Evolutionary conservation across 139 green algal genomes (phyloP), one percentile per base, ranked within the genome.

Genomic region (Penium margaritaceum): DNA sequence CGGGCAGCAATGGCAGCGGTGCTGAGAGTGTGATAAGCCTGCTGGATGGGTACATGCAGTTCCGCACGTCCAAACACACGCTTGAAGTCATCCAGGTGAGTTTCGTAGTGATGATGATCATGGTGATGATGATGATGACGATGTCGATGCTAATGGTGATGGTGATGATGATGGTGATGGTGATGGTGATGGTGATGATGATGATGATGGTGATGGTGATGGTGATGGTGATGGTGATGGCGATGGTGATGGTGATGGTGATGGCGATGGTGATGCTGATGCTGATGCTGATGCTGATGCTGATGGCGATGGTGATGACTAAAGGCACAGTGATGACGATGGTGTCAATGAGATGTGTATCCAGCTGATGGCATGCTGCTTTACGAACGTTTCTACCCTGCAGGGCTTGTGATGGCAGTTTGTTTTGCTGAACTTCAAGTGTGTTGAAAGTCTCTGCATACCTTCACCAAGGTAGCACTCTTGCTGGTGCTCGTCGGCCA

Each of bases 41-140:
- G 72, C 41, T 72, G 27, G 44, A 32, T 1, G 61, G 72, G 0
- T 79, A 79, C 39, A 27, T 73, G 30, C 39, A 63, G 24, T 79
- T 73, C 61, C 4, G 17, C 2, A 36, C 62, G n/a, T 37, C 51
- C 2, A 17, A 61, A 17, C 21, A 65, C 9, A 79, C 72, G 0
- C 62, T 62, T 5, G 5, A 53, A 24, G 0, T 79, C 29, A 36
- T 79, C 3, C 69, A 72, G n/a, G 69, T 74, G 51, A 34, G 51
- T 33, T 0, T 6, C 41, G 41, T 21, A 12, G 41, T 51, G 41
- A 7, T 12, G 12, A 12, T 51, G 41, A 51, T 7, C 7, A 12
- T 51, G 41, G 41, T 51, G 12, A 12, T 51, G 15, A n/a, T 14
- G n/a, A 6, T 6, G 6, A n/a, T 32, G 54, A 6, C 19, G 54